phyloP scores from a whole-genome alignment of 225 moss, liverwort and hornwort species.

The Climacium dendroides region DNA sequence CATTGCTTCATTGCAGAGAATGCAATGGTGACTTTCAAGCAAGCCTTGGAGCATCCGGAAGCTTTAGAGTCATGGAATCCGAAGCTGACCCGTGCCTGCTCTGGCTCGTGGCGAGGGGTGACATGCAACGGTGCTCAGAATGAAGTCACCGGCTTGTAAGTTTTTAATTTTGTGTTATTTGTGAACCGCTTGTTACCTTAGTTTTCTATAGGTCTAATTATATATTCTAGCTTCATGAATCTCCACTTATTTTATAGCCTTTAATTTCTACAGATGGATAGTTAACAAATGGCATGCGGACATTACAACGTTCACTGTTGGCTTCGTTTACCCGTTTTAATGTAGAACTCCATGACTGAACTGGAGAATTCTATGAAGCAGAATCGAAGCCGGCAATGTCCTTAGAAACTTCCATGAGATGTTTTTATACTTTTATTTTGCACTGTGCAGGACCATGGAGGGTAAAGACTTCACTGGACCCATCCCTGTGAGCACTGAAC shows the following conservation, averaged over 20 bases:
- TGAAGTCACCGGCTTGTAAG: constrained; percentile 25
- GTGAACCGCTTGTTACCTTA: not conserved
- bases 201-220: not conserved
- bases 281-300: not conserved
- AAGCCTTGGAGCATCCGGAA: constrained; percentile 15
- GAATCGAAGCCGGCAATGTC: not conserved
- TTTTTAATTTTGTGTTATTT: not conserved
- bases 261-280: too few relatives aligned
- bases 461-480: constrained; percentile 36
- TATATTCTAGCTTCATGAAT: not conserved
- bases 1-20: not conserved
- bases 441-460: constrained; percentile 31
- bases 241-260: not conserved
- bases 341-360: not conserved
- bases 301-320: not conserved
- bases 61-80: constrained; percentile 31
- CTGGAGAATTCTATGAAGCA: not conserved
- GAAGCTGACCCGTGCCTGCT: not conserved
- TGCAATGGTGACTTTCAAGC: constrained; percentile 20
- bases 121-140: constrained; percentile 8
- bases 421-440: not conserved
- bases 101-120: constrained; percentile 36
- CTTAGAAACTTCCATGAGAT: not conserved
- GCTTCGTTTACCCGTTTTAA: not conserved
- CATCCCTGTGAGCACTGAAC: constrained; percentile 15